These are phyloP conservation scores for Citrus sinensis DNA, from an alignment of 345 rosid species.

Conservation along the genomic window DVS_A1.0 CM039162.1:23862501-23863000, in stretches of 20 bases:
- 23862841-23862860: background rate
- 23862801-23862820: constrained; percentile 75
- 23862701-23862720: background rate
- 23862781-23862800: constrained; percentile 95
- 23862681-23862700: constrained; percentile 16
- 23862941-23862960: constrained; percentile 99
- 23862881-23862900: background rate
- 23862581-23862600: constrained; percentile 99
- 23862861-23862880: background rate
- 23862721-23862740: constrained; percentile 16
- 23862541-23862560: constrained; percentile 87
- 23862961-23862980: constrained; percentile 99
- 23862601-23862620: constrained; percentile 99
- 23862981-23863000: constrained; percentile 97
- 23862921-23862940: constrained; percentile 98
- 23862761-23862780: constrained; percentile 99
- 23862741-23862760: constrained; percentile 88
- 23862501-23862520: constrained; percentile 96
- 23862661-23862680: constrained; percentile 17
- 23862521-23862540: constrained; percentile 91
- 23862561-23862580: constrained; percentile 96
- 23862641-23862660: constrained; percentile 78
- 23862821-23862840: constrained; percentile 6
- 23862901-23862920: constrained; percentile 48
- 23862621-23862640: constrained; percentile 88